Evolutionary conservation across 2,329 filamentous ascomycete genomes (phyloP).

Genomic region (Celoporthe dispersa): DNA sequence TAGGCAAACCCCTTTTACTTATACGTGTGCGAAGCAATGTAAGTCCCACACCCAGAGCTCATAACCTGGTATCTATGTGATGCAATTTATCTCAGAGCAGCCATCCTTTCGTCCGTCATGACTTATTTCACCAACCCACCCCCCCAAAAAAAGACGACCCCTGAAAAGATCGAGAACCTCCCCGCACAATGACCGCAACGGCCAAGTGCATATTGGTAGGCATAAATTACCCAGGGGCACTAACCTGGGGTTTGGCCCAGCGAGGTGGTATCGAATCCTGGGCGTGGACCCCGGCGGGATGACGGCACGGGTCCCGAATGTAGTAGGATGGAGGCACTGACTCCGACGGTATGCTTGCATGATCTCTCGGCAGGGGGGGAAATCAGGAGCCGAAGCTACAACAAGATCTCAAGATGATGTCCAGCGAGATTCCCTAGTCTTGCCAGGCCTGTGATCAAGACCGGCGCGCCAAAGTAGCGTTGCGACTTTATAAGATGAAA

Average conservation of each 20-base stretch:
- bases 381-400: not conserved
- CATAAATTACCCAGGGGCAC: not conserved
- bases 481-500: not conserved
- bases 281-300: slow-evolving; percentile 8
- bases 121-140: not conserved
- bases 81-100: not conserved
- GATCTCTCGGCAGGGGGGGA: not conserved
- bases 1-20: not conserved
- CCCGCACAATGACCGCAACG: not conserved
- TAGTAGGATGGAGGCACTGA: slow-evolving; percentile 11
- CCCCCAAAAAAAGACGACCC: not conserved
- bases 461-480: not conserved
- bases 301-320: slow-evolving; percentile 11
- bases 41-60: not conserved
- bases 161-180: not conserved
- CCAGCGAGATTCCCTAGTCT: not conserved
- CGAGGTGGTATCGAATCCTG: slow-evolving; percentile 1
- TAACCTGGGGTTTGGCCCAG: not conserved
- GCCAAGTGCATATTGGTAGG: not conserved
- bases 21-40: not conserved
- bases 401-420: not conserved
- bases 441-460: not conserved
- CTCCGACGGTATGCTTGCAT: slow-evolving; percentile 3
- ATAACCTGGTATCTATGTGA: not conserved
- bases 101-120: not conserved